A percentile compares a stretch with the other conserved stretches of the same genome.
Conservation (phyloP, 495 filamentous ascomycete species). For the Ramalina peruviana region DNA sequence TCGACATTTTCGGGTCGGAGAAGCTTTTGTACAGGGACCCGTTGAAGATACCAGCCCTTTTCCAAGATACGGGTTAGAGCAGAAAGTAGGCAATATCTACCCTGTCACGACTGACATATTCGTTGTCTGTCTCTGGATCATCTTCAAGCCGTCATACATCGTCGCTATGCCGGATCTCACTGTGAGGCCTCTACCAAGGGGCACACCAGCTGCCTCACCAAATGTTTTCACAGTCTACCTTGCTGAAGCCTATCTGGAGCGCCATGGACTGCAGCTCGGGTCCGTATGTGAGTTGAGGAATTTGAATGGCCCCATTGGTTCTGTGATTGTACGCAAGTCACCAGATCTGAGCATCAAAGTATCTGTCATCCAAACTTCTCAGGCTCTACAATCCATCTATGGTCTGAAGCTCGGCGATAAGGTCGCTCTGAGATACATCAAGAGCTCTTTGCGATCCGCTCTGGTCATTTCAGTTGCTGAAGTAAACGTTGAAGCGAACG, state of each 20-base stretch:
- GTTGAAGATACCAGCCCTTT: neutral
- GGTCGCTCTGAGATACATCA: conserved; percentile 17
- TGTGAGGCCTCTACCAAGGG: conserved; percentile 38
- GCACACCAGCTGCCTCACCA: conserved; percentile 34
- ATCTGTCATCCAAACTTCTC: conserved; percentile 49
- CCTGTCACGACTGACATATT: no score
- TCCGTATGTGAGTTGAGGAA: conserved; percentile 41
- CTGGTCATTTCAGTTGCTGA: neutral
- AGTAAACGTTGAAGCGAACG: neutral
- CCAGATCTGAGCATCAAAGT: conserved; percentile 46
- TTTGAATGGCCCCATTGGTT: conserved; percentile 27
- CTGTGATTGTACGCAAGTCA: conserved; percentile 53
- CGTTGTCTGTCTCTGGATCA: no score
- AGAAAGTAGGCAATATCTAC: no score
- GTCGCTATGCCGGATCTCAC: conserved; percentile 20
- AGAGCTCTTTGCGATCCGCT: neutral
- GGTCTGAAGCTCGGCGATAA: conserved; percentile 50
- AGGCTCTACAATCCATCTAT: conserved; percentile 49
- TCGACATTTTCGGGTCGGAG: no score
- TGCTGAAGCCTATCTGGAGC: conserved; percentile 46
- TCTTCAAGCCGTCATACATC: neutral
- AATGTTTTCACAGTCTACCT: conserved; percentile 55
- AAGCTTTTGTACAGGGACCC: neutral
- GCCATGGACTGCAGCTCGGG: conserved; percentile 45
- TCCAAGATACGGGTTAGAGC: no score